A percentile compares a stretch with the other conserved stretches of the same genome.
Conservation (phyloP, 345 rosid genomes). For the Rubroshorea leprosula region DNA sequence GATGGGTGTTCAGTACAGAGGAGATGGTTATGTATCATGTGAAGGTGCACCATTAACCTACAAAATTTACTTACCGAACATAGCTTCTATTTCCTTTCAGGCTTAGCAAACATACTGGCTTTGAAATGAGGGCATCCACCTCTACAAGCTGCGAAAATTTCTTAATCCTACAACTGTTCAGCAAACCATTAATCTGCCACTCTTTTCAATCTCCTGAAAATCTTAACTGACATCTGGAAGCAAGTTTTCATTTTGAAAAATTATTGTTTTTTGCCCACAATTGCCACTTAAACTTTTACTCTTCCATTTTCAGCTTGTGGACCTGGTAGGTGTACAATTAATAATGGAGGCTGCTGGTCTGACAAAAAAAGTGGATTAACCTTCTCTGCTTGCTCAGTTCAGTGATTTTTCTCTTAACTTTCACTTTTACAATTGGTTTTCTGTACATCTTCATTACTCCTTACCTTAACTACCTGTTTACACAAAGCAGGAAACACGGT, state of each 20-base stretch:
- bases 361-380: conserved; percentile 45
- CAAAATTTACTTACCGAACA: neutral
- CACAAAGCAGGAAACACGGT: conserved; percentile 42
- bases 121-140: no score
- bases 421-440: neutral
- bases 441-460: neutral
- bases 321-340: conserved; percentile 63
- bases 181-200: no score
- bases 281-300: neutral
- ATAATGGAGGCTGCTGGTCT: conserved; percentile 91
- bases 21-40: conserved; percentile 85
- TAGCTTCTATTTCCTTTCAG: no score
- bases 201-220: no score
- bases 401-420: conserved; percentile 27
- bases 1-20: conserved; percentile 75
- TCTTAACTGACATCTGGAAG: neutral
- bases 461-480: conserved; percentile 4
- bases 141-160: no score
- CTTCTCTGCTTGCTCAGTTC: conserved; percentile 83
- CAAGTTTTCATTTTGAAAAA: neutral
- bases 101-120: no score
- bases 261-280: no score
- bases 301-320: conserved; percentile 50
- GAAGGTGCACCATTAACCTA: conserved; percentile 42
- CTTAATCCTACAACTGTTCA: no score